Evolutionary conservation across 495 filamentous ascomycete species (phyloP), one percentile per base, ranked within the genome.

Genomic region (Melanomma pulvis-pyrius): DNA sequence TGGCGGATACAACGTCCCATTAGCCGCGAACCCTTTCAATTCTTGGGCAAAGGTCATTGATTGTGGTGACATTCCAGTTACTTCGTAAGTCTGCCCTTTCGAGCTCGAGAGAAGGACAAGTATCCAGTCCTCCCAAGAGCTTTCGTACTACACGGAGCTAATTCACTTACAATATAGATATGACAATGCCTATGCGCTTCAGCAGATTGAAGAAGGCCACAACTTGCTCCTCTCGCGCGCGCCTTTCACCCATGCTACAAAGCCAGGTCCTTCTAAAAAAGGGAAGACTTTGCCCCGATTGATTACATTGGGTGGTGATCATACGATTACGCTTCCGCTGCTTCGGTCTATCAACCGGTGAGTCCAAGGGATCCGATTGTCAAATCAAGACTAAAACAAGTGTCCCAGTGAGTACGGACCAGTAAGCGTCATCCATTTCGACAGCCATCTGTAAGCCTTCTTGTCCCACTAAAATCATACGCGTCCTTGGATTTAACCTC

Each of bases 281-380:
- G 84, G 83, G 34, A 83, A 81, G 75, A 87, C 85, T 6, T 78
- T 87, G 3, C 77, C 77, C 1, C 65, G 77, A 34, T 70, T 79
- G 22, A 78, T 79, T 65, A 79, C 76, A 4, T 65, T 79, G 12
- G 77, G 30, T 41, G 52, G 67, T 56, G 86, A 88, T 72, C 84
- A 87, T 71, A 87, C 86, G 41, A 86, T 87, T 72, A 87, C 85
- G 0, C 75, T 88, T 25, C 84, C 85, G 19, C 70, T 87, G 58
- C 79, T 88, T 49, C 80, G 77, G 30, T 76, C 74, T 63, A 73
- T 79, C 47, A 76, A 75, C 68, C 68, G 74, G 65, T 68, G 34
- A 49, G 59, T 36, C 0, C n/a, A 15, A 13, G 17, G 2, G 1
- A 51, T 25, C 39, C 25, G 17, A 62, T 30, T 22, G 15, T 39